phyloP scores from a whole-genome alignment of 2,329 filamentous ascomycete species.

The Fusarium verticillioides region DNA sequence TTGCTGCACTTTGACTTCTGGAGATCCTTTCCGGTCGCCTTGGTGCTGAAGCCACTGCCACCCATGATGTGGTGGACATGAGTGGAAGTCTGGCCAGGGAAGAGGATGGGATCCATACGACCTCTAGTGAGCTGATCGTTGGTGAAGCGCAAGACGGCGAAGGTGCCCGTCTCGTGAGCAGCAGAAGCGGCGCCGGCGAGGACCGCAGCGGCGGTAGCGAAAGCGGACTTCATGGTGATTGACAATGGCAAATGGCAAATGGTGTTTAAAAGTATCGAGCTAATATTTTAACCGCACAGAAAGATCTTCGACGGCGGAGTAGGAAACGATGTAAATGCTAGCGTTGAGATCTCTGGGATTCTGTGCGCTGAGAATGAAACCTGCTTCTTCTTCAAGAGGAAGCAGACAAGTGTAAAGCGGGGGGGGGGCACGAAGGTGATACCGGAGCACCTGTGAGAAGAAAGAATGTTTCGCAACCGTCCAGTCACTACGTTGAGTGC shows the following conservation, averaged over 20 bases:
- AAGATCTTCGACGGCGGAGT: not conserved
- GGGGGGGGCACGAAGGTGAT: slow-evolving; percentile 45
- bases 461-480: slow-evolving; percentile 42
- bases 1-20: slow-evolving; percentile 74
- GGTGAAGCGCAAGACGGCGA: slow-evolving; percentile 78
- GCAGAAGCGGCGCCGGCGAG: slow-evolving; percentile 52
- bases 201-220: slow-evolving; percentile 51
- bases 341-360: slow-evolving; percentile 39
- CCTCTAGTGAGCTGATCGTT: slow-evolving; percentile 71
- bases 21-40: slow-evolving; percentile 70
- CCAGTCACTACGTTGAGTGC: slow-evolving; percentile 14
- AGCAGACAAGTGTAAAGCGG: slow-evolving; percentile 20
- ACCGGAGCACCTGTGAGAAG: slow-evolving; percentile 50
- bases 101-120: slow-evolving; percentile 75
- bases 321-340: slow-evolving; percentile 18
- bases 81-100: slow-evolving; percentile 64
- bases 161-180: slow-evolving; percentile 61
- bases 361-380: slow-evolving; percentile 38
- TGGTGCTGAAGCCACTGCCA: slow-evolving; percentile 73
- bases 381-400: slow-evolving; percentile 21
- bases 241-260: not conserved
- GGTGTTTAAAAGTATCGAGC: slow-evolving; percentile 7
- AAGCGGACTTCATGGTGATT: slow-evolving; percentile 51
- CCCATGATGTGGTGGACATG: slow-evolving; percentile 80
- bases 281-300: not conserved